phyloP scores from a whole-genome alignment of 208 protist genomes.

The Acanthamoeba lugdunensis region DNA sequence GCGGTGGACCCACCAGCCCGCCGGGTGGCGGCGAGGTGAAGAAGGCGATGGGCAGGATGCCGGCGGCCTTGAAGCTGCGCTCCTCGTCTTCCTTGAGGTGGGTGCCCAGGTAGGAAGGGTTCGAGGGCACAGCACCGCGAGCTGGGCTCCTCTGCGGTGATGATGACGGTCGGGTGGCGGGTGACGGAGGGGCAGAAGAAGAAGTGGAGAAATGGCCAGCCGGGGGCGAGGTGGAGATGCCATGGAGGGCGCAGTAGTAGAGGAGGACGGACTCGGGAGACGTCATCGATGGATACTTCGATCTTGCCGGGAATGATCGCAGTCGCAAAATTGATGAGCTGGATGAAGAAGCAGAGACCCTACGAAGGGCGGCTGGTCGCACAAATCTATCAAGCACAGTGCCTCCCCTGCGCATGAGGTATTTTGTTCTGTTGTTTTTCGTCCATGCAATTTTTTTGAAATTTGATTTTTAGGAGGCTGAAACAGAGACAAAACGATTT shows the following conservation, averaged over 20 bases:
- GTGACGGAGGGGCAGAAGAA: not conserved
- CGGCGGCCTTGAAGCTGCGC: slow-evolving; percentile 8
- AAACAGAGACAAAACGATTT: too few species aligned
- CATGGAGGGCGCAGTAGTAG: not conserved
- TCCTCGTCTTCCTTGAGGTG: not conserved
- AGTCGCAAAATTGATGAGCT: not conserved
- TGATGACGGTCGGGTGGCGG: not conserved
- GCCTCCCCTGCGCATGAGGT: too few species aligned
- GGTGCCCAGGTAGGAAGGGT: slow-evolving; percentile 19
- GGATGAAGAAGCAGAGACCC: not conserved
- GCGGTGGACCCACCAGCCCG: not conserved
- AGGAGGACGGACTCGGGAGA: not conserved
- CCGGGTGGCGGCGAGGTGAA: not conserved
- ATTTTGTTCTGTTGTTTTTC: too few species aligned
- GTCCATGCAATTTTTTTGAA: too few species aligned
- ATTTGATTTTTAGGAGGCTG: too few species aligned
- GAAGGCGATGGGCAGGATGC: slow-evolving; percentile 42
- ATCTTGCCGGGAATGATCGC: not conserved
- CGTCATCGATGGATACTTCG: not conserved
- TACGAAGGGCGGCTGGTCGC: too few species aligned
- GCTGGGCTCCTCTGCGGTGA: not conserved
- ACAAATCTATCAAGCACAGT: too few species aligned
- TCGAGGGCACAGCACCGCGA: not conserved
- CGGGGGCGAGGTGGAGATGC: not conserved
- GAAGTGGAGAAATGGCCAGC: not conserved